Evolutionary conservation across 73 alveolate genomes (phyloP), one percentile per base, ranked within the genome.

Genomic region (Tetrahymena elliotti): DNA sequence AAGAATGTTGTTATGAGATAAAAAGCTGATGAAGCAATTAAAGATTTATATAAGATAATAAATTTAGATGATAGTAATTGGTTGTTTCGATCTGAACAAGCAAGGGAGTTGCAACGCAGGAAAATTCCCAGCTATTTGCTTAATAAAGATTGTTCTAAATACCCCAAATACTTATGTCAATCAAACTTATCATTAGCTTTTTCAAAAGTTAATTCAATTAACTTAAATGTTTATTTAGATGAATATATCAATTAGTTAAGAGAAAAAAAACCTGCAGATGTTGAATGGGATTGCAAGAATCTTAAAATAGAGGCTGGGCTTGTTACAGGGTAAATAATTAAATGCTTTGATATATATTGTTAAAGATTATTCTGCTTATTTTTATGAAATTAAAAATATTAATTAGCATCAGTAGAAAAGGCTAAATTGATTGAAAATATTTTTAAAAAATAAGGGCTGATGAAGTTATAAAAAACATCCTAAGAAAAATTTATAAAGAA

Each of bases 101-200:
- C 93, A 6, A 94, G 40, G 35, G 52, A 94, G 93, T 41, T 84
- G 52, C 15, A 94, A 15, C 54, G 95, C 36, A 94, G 96, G 24
- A 94, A 94, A 47, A 94, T 94, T 35, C 96, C 96, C 0, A 83
- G 94, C 53, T 94, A 94, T 38, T 84, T 94, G 53, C 18, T 94
- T 35, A 94, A 94, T 94, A 94, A 94, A 92, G 93, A 94, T 52
- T 84, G 95, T 35, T 94, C 96, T 6, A 84, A 94, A 12, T 84
- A 84, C 54, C 96, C 96, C 16, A 94, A 94, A n/a, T 94, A 94
- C 84, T 35, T 94, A 4, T 94, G 96, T 24, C 24, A 94, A n/a
- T 84, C 95, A 33, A 94, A 94, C 33, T 95, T 98, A 53, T 97
- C 98, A 84, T 97, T 96, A 92, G 99, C 99, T 7, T 98, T 98